Evolutionary conservation across 2,329 filamentous ascomycete genomes (phyloP).

Genomic region (Orbilia javanica): DNA sequence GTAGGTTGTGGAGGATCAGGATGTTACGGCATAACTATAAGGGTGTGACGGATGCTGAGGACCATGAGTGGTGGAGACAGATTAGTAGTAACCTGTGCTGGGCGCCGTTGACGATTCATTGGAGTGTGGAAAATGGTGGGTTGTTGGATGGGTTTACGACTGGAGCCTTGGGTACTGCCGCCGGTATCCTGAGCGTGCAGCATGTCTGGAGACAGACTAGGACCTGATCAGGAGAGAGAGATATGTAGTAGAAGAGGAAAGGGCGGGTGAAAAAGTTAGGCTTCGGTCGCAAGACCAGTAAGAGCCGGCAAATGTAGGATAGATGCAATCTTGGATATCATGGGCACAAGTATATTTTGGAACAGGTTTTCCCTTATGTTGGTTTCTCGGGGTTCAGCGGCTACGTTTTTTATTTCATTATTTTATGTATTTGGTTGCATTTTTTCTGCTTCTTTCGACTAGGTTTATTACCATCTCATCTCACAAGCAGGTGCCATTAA

Average conservation of each 20-base stretch:
- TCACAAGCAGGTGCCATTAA: not conserved
- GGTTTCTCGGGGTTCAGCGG: constrained; percentile 44
- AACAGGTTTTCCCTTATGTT: constrained; percentile 23
- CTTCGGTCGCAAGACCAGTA: not conserved
- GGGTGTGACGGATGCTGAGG: constrained; percentile 62
- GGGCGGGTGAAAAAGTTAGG: not conserved
- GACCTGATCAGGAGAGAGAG: constrained; percentile 56
- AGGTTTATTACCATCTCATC: constrained; percentile 20
- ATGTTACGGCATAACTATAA: constrained; percentile 61
- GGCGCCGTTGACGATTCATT: constrained; percentile 84
- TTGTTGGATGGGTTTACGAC: constrained; percentile 72
- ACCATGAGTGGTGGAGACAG: constrained; percentile 75
- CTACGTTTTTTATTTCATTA: constrained; percentile 19
- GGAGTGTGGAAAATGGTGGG: constrained; percentile 76
- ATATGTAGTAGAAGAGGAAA: not conserved
- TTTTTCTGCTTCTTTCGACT: not conserved
- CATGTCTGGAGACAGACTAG: constrained; percentile 67
- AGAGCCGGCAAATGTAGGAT: constrained; percentile 37
- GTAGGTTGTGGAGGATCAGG: constrained; percentile 70
- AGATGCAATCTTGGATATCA: constrained; percentile 19
- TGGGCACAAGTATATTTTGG: constrained; percentile 20
- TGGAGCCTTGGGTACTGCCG: constrained; percentile 72
- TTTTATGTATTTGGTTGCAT: constrained; percentile 28
- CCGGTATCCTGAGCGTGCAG: constrained; percentile 66
- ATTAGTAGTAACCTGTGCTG: constrained; percentile 79